phyloP scores from a whole-genome alignment of 2,329 filamentous ascomycete genomes.

The Pseudogymnoascus sp. region DNA sequence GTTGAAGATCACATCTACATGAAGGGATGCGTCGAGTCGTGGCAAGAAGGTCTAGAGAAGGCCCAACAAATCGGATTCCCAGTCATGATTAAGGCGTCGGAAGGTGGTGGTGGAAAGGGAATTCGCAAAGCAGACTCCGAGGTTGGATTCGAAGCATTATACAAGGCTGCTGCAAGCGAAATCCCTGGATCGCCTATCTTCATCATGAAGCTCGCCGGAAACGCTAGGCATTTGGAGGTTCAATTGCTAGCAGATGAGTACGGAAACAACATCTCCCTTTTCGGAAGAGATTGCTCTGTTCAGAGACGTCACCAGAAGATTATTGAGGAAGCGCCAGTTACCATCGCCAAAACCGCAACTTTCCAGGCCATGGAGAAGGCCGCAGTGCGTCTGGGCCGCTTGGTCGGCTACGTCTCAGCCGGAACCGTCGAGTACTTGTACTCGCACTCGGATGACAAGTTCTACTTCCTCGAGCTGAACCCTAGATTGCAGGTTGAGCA shows the following conservation, averaged over 20 bases:
- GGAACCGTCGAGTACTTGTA: conserved; percentile 99
- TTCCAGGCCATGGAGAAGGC: conserved; percentile 97
- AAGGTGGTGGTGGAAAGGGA: conserved; percentile 98
- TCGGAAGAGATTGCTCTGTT: conserved; percentile 96
- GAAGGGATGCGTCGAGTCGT: conserved; percentile 83
- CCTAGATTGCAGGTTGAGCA: conserved; percentile 99
- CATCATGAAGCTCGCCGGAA: conserved; percentile 99
- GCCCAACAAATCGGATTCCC: conserved; percentile 93
- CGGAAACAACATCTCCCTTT: conserved; percentile 98
- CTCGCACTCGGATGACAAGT: conserved; percentile 95
- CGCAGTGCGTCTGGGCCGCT: conserved; percentile 82
- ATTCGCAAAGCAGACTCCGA: conserved; percentile 90
- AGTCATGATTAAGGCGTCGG: conserved; percentile 99
- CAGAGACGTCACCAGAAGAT: conserved; percentile 99
- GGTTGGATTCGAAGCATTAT: conserved; percentile 76
- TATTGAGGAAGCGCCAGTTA: conserved; percentile 97
- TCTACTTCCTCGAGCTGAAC: conserved; percentile 98
- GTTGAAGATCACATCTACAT: conserved; percentile 79
- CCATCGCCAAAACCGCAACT: conserved; percentile 79
- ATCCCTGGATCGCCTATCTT: conserved; percentile 99
- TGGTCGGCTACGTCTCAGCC: conserved; percentile 97
- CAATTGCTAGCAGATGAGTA: conserved; percentile 98
- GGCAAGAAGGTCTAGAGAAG: conserved; percentile 80
- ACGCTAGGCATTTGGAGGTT: conserved; percentile 93
- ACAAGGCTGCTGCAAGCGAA: conserved; percentile 93